phyloP scores from a whole-genome alignment of 2,329 filamentous ascomycete species.

The Dothideomycetidae sp. region DNA sequence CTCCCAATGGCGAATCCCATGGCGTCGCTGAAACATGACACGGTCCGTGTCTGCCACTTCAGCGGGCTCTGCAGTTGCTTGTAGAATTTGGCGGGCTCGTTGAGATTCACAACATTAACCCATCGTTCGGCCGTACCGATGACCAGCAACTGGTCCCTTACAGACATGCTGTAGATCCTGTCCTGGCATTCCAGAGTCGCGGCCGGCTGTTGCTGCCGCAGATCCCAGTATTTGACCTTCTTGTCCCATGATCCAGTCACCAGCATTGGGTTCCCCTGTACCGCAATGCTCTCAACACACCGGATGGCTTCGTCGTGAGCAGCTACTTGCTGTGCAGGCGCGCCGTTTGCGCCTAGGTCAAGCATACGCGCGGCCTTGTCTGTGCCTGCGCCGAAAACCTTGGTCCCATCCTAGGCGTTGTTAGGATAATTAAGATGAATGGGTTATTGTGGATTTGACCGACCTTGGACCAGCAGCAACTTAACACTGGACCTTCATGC shows the following conservation, averaged over 20 bases:
- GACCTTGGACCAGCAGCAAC: conserved; percentile 80
- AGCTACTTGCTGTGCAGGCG: conserved; percentile 51
- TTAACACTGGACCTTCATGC: conserved; percentile 72
- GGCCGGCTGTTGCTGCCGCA: conserved; percentile 51
- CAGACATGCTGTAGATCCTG: conserved; percentile 81
- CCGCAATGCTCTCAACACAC: conserved; percentile 49
- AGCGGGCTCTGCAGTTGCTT: conserved; percentile 92
- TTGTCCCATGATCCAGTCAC: conserved; percentile 91
- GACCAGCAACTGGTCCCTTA: conserved; percentile 71
- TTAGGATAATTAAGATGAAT: background rate
- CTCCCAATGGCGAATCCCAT: conserved; percentile 88
- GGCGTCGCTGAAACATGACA: conserved; percentile 87
- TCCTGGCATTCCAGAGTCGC: conserved; percentile 57
- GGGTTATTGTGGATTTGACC: conserved; percentile 18
- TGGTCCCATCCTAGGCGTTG: conserved; percentile 61
- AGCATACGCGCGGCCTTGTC: conserved; percentile 84
- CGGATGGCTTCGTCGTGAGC: conserved; percentile 75
- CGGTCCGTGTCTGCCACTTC: conserved; percentile 94
- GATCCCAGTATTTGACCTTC: conserved; percentile 79
- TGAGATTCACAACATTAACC: conserved; percentile 88
- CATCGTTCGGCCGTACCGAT: conserved; percentile 88
- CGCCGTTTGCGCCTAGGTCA: conserved; percentile 51
- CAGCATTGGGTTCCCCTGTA: conserved; percentile 59
- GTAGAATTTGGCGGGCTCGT: conserved; percentile 79
- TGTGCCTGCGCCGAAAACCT: conserved; percentile 73